Base-by-base conservation (phyloP, 2,329 filamentous ascomycete species). In the Diaporthe eres region DNA sequence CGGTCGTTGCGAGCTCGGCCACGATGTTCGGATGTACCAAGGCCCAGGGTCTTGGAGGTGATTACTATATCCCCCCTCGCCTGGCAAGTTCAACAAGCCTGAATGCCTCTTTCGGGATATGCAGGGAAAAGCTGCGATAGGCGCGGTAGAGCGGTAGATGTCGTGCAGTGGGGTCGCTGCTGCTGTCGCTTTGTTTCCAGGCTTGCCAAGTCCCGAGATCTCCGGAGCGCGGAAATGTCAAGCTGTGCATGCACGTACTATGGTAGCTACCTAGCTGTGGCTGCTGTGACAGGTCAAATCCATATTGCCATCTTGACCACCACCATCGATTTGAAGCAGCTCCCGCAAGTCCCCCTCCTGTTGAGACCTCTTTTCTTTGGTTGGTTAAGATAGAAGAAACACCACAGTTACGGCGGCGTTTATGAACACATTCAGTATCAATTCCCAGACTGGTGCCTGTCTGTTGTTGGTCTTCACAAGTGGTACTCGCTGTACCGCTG, bases 151-250 rank as follows among this genome's bases (percentile, higher is more conserved):
- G 58, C 37, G 44, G 44, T 44, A 55, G 71, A 34, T 31, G 31
- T 47, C 51, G n/a, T n/a, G 37, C 42, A 44, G 71, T 73, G 71
- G 71, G 58, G 47, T 70, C 49, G 49, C 65, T 68, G 22, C 19
- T 37, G 34, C 47, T 55, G 34, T 70, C 65, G 34, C 65, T 70
- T 42, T 34, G 47, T 42, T 42, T 6, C 49, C 65, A 70, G 31
- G 42, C 51, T 39, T 71, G 51, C 61, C 49, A 57, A 71, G 60
- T 71, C 49, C 72, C 72, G 63, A 71, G 28, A 70, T 60, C 22
- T 60, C 72, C 72, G 72, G 61, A 47, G 65, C 39, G n/a, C 47
- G 63, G 37, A 55, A 70, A 70, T 55, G 65, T 70, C 65, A 70
- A 55, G 49, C 49, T 55, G 65, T 39, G 65, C 61, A 55, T 65